Evolutionary conservation across 805 yeast genomes (phyloP).

Genomic region (Zygoascus biomembranicola): DNA sequence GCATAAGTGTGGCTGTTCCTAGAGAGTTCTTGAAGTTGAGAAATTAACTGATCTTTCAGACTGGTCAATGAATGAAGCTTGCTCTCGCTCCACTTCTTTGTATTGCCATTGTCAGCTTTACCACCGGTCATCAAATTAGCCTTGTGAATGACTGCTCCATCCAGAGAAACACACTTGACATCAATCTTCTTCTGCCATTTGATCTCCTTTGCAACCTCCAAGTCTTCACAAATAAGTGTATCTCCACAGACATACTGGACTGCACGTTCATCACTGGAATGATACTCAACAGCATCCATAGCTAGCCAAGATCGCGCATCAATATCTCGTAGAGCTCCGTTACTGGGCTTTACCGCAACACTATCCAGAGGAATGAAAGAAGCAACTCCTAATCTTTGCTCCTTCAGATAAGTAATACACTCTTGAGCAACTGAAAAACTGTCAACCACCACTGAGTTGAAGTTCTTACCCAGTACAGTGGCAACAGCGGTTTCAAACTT

Average conservation of each 20-base stretch:
- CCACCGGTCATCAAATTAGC: conserved; percentile 96
- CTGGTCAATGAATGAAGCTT: conserved; percentile 41
- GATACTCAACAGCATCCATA: conserved; percentile 65
- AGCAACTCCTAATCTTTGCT: conserved; percentile 76
- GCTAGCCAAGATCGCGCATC: conserved; percentile 55
- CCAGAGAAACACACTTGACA: conserved; percentile 67
- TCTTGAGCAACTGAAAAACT: conserved; percentile 56
- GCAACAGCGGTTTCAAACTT: conserved; percentile 68
- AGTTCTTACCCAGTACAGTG: conserved; percentile 67
- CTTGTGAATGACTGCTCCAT: conserved; percentile 77
- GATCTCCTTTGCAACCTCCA: conserved; percentile 59
- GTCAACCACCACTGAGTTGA: conserved; percentile 82
- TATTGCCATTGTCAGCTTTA: conserved; percentile 38
- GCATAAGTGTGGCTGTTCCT: conserved; percentile 41
- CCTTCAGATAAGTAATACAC: conserved; percentile 72
- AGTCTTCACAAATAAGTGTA: conserved; percentile 65
- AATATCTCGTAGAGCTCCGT: conserved; percentile 42
- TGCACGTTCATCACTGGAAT: conserved; percentile 58
- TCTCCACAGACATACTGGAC: conserved; percentile 73
- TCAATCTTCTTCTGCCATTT: conserved; percentile 56
- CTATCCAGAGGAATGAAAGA: conserved; percentile 85
- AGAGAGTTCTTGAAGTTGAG: conserved; percentile 41
- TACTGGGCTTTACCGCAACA: conserved; percentile 49
- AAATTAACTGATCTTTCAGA: conserved; percentile 42
- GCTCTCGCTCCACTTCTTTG: conserved; percentile 59